Evolutionary conservation across 1,284 basidiomycete genomes (phyloP).

Genomic region (Chalciporus piperatoides): DNA sequence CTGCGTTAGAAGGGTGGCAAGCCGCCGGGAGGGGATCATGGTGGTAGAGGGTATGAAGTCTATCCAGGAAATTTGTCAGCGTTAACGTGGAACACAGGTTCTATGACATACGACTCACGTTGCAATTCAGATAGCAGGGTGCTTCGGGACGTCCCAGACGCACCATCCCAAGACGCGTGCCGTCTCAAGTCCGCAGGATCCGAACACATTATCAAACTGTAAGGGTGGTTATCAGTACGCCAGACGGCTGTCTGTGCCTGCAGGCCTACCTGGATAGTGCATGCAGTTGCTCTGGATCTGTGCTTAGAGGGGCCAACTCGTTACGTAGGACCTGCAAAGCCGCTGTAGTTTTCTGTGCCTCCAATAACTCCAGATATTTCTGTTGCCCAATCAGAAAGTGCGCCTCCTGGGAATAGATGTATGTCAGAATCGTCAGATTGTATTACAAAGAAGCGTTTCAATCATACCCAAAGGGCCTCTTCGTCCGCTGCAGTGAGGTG

Average conservation of each 20-base stretch:
- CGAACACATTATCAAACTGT: conserved; percentile 86
- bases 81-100: background rate
- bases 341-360: conserved; percentile 74
- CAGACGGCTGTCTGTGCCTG: background rate
- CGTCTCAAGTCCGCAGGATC: conserved; percentile 80
- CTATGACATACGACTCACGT: conserved; percentile 47
- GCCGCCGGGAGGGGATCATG: conserved; percentile 90
- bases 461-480: conserved; percentile 61
- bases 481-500: conserved; percentile 65
- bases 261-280: conserved; percentile 72
- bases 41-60: conserved; percentile 85
- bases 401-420: conserved; percentile 54
- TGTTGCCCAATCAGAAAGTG: conserved; percentile 89
- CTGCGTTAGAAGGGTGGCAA: conserved; percentile 84
- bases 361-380: conserved; percentile 95
- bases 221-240: conserved; percentile 14
- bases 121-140: conserved; percentile 79
- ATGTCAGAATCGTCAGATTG: conserved; percentile 17
- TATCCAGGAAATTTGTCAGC: conserved; percentile 31
- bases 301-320: conserved; percentile 79
- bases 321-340: conserved; percentile 85
- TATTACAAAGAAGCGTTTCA: conserved; percentile 13
- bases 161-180: conserved; percentile 88
- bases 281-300: conserved; percentile 77
- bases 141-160: conserved; percentile 72